Conservation (phyloP, 169 alveolate species). For the Eimeria necatrix region DNA sequence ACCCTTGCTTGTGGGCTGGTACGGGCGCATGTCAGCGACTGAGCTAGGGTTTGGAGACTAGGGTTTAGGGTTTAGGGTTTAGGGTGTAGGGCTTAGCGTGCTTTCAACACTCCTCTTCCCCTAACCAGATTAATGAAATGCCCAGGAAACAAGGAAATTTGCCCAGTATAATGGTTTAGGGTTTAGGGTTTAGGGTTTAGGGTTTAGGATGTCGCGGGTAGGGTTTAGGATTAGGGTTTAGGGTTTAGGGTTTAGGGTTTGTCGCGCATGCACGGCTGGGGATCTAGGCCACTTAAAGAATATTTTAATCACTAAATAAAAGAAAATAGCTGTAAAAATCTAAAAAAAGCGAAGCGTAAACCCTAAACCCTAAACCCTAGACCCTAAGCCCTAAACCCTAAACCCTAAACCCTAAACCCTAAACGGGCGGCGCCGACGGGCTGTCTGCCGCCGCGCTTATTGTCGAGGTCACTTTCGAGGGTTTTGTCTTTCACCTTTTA, state of each 20-base stretch:
- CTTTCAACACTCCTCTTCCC: not conserved
- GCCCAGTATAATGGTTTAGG: not conserved
- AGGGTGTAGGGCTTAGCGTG: not conserved
- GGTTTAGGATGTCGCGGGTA: too few relatives aligned
- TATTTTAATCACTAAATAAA: too few relatives aligned
- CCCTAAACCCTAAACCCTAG: not conserved
- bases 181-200: too few relatives aligned
- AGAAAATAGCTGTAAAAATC: not conserved
- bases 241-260: not conserved
- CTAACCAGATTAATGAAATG: too few relatives aligned
- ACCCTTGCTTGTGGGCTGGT: not conserved
- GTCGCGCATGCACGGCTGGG: not conserved
- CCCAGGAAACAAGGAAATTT: too few relatives aligned
- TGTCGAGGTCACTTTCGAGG: too few relatives aligned
- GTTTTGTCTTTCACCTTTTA: too few relatives aligned
- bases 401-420: not conserved
- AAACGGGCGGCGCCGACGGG: too few relatives aligned
- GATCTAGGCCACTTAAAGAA: not conserved
- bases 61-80: conserved; percentile 33
- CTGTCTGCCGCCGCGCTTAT: too few relatives aligned
- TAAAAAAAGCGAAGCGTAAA: not conserved
- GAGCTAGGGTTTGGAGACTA: not conserved
- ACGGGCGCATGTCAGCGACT: not conserved
- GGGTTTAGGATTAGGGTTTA: not conserved
- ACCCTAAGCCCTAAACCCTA: not conserved